A percentile compares a stretch with the other conserved stretches of the same genome.
phyloP scores from a whole-genome alignment of 257 asterid species.

The Rhazya stricta region DNA sequence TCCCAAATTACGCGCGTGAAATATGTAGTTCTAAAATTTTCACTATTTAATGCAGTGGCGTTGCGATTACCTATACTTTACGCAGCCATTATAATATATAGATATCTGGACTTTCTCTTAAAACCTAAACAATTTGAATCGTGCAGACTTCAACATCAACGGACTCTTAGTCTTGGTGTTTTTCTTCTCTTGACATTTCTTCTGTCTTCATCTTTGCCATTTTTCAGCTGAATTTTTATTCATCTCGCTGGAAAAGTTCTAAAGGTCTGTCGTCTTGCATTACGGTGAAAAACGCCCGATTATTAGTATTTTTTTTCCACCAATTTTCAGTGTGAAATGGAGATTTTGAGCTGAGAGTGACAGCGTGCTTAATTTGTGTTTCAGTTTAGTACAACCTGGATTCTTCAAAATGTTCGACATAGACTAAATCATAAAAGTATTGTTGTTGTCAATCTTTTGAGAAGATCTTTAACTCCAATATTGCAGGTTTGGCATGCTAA shows the following conservation, averaged over 20 bases:
- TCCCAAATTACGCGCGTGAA: constrained; percentile 5
- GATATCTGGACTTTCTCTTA: background rate
- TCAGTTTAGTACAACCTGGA: background rate
- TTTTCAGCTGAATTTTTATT: constrained; percentile 3
- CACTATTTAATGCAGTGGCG: constrained; percentile 18
- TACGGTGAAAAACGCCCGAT: background rate
- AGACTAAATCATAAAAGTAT: too few relatives aligned
- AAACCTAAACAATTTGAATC: constrained; percentile 11
- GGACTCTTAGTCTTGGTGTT: background rate
- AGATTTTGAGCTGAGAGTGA: constrained; percentile 4
- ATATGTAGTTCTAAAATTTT: background rate
- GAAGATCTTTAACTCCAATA: background rate
- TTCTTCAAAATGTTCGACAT: background rate
- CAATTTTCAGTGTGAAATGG: background rate
- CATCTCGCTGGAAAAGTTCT: background rate
- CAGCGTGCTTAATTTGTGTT: background rate
- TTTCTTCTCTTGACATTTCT: background rate
- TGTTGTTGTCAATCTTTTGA: background rate
- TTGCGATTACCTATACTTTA: constrained; percentile 16
- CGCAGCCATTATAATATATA: background rate
- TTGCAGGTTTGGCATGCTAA: background rate
- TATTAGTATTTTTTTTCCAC: background rate
- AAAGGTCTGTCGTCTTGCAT: background rate
- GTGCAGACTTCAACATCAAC: background rate
- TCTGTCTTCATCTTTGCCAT: background rate